Conservation (phyloP, 2,329 filamentous ascomycete genomes). For the Aschersonia sp. region DNA sequence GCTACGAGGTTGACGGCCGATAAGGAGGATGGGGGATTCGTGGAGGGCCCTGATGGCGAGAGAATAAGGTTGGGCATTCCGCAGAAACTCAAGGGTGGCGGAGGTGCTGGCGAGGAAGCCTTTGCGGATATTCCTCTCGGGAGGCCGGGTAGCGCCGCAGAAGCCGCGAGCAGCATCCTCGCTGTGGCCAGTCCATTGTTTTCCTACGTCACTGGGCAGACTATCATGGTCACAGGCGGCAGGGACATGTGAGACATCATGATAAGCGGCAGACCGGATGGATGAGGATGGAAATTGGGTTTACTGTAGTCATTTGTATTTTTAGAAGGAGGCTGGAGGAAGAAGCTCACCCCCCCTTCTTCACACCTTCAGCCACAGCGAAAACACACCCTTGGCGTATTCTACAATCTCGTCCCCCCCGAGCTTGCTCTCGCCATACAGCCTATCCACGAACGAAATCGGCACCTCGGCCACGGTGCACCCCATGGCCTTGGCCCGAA, state of each 20-base stretch:
- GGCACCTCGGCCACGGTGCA: constrained; percentile 90
- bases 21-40: constrained; percentile 73
- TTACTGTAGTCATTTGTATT: too few relatives aligned
- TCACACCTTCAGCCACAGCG: constrained; percentile 64
- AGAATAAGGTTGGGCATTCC: constrained; percentile 66
- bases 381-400: constrained; percentile 77
- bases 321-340: too few relatives aligned
- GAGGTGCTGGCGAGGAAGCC: constrained; percentile 18
- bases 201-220: constrained; percentile 76
- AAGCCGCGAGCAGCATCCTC: constrained; percentile 66
- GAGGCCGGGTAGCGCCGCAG: constrained; percentile 61
- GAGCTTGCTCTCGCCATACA: constrained; percentile 93
- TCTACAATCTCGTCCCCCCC: constrained; percentile 92
- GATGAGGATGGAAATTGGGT: too few relatives aligned
- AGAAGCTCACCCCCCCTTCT: background rate
- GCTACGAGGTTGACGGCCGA: constrained; percentile 66
- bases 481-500: constrained; percentile 90
- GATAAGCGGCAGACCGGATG: background rate
- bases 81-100: constrained; percentile 32
- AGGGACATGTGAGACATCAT: constrained; percentile 36
- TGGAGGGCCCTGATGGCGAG: constrained; percentile 61
- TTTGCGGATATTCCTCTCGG: constrained; percentile 65
- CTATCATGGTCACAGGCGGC: constrained; percentile 74
- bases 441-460: constrained; percentile 86
- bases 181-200: constrained; percentile 72